Percentiles rank a stretch among this genome's conserved stretches.
These are phyloP conservation scores for Bocquillonia castaneifolia DNA, from an alignment of 441 rosid genomes.

Conservation along the genomic window DNA sequence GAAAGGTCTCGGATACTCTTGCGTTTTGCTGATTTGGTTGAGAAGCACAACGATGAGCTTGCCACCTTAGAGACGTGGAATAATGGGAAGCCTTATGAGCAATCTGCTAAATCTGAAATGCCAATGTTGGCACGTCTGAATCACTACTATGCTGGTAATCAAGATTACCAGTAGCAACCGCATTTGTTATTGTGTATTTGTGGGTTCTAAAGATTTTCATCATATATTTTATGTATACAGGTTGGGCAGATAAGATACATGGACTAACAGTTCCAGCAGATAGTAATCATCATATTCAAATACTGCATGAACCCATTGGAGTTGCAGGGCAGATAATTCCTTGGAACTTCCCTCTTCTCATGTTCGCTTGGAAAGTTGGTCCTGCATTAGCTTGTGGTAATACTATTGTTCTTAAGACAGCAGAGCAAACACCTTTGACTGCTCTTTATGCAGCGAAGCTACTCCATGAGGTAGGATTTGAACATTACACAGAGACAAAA, in stretches of 20 bases:
- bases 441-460: conserved; percentile 45
- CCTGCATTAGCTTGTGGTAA: conserved; percentile 57
- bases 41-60: conserved; percentile 70
- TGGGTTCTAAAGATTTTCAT: background rate
- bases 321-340: conserved; percentile 66
- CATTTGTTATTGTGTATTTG: background rate
- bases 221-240: conserved; percentile 31
- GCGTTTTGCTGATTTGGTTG: conserved; percentile 73
- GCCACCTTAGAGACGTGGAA: conserved; percentile 81
- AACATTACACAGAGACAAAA: too few species aligned
- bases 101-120: conserved; percentile 51
- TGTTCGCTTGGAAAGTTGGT: conserved; percentile 63
- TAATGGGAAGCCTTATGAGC: conserved; percentile 78
- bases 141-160: conserved; percentile 78
- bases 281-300: conserved; percentile 40
- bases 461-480: conserved; percentile 42
- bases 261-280: conserved; percentile 58
- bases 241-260: conserved; percentile 75
- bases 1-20: conserved; percentile 69
- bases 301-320: conserved; percentile 62
- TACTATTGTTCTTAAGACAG: conserved; percentile 47
- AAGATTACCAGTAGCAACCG: background rate
- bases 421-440: conserved; percentile 59
- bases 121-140: conserved; percentile 59
- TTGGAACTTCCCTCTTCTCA: conserved; percentile 57